A percentile compares a stretch with the other conserved stretches of the same genome.
phyloP scores from a whole-genome alignment of 78 protist species.

The Planoprotostelium fungivorum region DNA sequence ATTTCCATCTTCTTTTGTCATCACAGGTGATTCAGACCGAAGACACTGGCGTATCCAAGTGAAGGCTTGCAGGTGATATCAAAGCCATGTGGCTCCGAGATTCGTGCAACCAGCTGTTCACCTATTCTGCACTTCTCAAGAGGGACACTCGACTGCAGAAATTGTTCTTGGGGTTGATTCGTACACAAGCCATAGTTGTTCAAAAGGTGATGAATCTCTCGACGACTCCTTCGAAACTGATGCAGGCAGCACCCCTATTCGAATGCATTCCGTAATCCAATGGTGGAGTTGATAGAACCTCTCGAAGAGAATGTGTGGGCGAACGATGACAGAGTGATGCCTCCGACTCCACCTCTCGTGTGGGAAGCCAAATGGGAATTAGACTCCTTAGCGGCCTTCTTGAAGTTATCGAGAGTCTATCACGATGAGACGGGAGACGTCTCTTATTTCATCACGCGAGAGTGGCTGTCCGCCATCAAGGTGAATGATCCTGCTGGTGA shows the following conservation, averaged over 20 bases:
- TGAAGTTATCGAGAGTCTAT: not conserved
- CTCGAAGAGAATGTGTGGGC: no score
- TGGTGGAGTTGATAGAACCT: not conserved
- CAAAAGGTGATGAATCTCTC: not conserved
- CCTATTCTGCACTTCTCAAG: not conserved
- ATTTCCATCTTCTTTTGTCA: not conserved
- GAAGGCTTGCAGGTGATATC: constrained; percentile 24
- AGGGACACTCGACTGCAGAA: not conserved
- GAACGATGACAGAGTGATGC: not conserved
- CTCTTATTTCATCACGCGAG: not conserved
- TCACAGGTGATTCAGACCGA: not conserved
- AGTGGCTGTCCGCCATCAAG: not conserved
- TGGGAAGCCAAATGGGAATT: not conserved
- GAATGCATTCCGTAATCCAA: not conserved
- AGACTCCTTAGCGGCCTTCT: not conserved
- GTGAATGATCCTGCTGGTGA: not conserved
- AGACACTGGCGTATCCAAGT: not conserved
- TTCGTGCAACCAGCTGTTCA: constrained; percentile 25
- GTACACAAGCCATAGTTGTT: not conserved
- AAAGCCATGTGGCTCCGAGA: constrained; percentile 68
- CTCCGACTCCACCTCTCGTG: not conserved
- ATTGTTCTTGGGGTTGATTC: not conserved
- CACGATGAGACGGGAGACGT: not conserved
- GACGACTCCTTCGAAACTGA: not conserved
- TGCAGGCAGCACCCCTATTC: not conserved